Base-by-base conservation (phyloP, 345 rosid species). In the Eutrema japonicum region DNA sequence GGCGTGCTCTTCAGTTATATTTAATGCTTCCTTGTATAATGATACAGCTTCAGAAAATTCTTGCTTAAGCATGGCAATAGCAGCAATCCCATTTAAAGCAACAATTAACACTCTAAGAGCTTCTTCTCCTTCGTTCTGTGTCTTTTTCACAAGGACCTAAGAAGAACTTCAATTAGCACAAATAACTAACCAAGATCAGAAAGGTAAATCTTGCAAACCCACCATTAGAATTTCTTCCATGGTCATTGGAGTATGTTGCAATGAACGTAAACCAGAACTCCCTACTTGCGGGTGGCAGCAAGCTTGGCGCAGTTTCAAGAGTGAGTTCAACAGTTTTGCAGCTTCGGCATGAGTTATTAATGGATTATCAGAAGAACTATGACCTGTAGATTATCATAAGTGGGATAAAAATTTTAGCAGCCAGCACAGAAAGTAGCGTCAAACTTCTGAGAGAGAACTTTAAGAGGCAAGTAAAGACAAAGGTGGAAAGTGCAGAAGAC, bases 241-340 rank as follows among this genome's bases (percentile, higher is more conserved):
- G 18, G 96, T 86, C 96, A 94, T 91, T 65, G 98, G 98, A 10
- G 90, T 74, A 60, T 94, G 97, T 57, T 94, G 98, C 82, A 91
- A 70, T 67, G 98, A 85, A 57, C 95, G 96, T 72, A 94, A 63
- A 52, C 98, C 97, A 68, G 90, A 94, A 72, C 95, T 91, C 78
- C 98, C 98, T 13, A 94, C 97, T 91, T 94, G 98, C 70, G 98
- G 98, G 72, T 94, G 97, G 82, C 98, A 94, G 78, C 98, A 94
- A 76, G 98, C 98, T 77, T 94, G 98, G 45, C 98, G 98, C 83
- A 94, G 94, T 80, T 91, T 94, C 86, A 94, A 83, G 71, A 94
- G 97, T 2, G 98, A 89, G 68, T 84, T 89, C 75, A 94, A 78
- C 71, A 94, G 82, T 82, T 94, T 91, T 69, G 85, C 89, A 77